These are phyloP conservation scores for Falciphora oryzae DNA, from an alignment of 2,329 filamentous ascomycete species.

Conservation along the genomic window DNA sequence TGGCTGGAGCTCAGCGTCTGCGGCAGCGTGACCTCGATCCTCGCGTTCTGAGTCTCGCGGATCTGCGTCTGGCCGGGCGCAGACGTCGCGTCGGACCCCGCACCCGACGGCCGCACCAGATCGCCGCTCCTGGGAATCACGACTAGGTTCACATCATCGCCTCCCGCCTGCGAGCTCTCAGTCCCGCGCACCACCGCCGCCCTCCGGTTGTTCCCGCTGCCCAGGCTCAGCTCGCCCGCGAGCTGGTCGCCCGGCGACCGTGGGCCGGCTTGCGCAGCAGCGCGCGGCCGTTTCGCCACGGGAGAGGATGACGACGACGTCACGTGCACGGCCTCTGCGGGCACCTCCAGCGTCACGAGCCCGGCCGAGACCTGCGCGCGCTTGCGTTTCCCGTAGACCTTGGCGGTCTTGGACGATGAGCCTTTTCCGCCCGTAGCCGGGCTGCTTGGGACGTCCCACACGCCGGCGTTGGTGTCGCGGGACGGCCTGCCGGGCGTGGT, in stretches of 20 bases:
- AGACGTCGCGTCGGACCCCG: neutral
- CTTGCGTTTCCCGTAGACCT: slow-evolving; percentile 17
- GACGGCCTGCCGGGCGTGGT: slow-evolving; percentile 25
- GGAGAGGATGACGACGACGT: neutral
- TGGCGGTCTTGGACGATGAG: neutral
- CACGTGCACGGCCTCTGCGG: neutral
- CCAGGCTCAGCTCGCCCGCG: slow-evolving; percentile 1
- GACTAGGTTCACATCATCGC: slow-evolving; percentile 20
- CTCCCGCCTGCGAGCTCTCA: neutral
- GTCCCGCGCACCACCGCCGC: neutral
- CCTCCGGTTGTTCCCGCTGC: slow-evolving; percentile 9
- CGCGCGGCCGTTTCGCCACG: neutral
- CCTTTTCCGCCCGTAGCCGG: slow-evolving; percentile 11
- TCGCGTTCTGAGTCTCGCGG: slow-evolving; percentile 14
- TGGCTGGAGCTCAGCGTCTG: slow-evolving; percentile 32
- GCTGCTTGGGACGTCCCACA: slow-evolving; percentile 42
- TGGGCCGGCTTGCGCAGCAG: neutral
- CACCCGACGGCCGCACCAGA: slow-evolving; percentile 5
- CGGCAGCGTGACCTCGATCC: slow-evolving; percentile 23
- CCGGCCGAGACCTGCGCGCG: neutral
- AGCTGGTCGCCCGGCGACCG: slow-evolving; percentile 8
- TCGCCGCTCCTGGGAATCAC: slow-evolving; percentile 15
- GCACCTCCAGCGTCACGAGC: neutral
- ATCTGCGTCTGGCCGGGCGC: slow-evolving; percentile 8
- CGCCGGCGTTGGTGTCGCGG: slow-evolving; percentile 21